Evolutionary conservation across 75 land plant species (phyloP), one percentile per base, ranked within the genome.

Genomic region (Picea glauca): DNA sequence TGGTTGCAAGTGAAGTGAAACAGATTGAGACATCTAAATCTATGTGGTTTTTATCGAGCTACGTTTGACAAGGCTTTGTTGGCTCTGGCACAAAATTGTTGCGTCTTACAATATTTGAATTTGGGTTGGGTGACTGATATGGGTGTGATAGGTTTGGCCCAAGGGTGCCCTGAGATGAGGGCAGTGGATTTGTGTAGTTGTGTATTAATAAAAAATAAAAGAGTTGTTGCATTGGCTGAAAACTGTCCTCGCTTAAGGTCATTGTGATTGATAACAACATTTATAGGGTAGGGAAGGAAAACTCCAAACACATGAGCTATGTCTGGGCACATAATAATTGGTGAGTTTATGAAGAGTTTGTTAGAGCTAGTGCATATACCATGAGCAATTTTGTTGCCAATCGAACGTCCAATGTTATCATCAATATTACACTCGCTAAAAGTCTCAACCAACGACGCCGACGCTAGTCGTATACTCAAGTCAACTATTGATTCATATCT

Each of bases 11-110:
- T 78, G 59, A 76, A 62, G 60, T 91, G 98, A 81, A 80, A 67
- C 46, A 83, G 84, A 35, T 57, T 97, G 81, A 91, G 88, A 65
- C 63, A 81, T 33, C 83, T 97, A 26, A 93, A 97, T 82, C 91
- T 97, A 14, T 97, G 99, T 84, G 96, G 99, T 4, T 93, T 93
- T 75, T n/a, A n/a, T n/a, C n/a, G n/a, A n/a, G n/a, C n/a, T n/a
- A n/a, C 88, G 77, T 74, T 93, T 63, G 94, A 97, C 70, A 85
- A 67, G 33, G 98, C 96, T 75, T 82, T 97, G 62, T 43, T 38
- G 99, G 95, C 99, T 21, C 88, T 97, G 58, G 93, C 86, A 32
- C 80, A 83, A 30, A 88, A 93, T 77, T 94, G 98, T 78, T 67
- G 58, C 43, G 80, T 81, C 43, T 70, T 97, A 78, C 94, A 93